Conservation (phyloP, 2,329 filamentous ascomycete species). For the Neonectria ditissima region DNA sequence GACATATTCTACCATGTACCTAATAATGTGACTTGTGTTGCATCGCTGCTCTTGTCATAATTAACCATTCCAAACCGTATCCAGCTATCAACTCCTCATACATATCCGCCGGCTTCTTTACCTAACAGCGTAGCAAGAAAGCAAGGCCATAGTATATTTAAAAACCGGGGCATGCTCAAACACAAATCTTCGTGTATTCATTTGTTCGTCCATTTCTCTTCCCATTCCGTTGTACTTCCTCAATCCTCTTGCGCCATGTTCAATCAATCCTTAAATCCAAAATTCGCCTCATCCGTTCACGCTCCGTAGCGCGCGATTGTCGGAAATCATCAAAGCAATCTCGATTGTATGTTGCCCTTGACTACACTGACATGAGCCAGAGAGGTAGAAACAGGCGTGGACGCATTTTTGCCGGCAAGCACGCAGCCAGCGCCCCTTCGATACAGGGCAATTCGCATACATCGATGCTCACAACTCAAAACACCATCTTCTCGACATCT, state of each 20-base stretch:
- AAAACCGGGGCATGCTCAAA: neutral
- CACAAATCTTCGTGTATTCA: slow-evolving; percentile 1
- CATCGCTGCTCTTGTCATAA: neutral
- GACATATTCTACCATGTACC: neutral
- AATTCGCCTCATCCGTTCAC: neutral
- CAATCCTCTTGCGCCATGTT: neutral
- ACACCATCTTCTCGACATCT: neutral
- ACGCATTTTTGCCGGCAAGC: neutral
- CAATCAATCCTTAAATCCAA: neutral
- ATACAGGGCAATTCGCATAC: neutral
- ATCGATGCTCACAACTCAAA: neutral
- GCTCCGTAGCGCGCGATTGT: neutral
- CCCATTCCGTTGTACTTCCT: neutral
- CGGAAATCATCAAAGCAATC: neutral
- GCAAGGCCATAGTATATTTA: too few species aligned
- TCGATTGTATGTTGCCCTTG: neutral
- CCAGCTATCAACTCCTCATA: neutral
- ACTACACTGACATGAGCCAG: neutral
- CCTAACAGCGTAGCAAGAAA: neutral
- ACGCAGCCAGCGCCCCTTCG: neutral
- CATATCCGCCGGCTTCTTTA: neutral
- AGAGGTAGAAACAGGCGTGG: neutral
- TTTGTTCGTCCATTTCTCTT: neutral
- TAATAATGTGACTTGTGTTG: neutral
- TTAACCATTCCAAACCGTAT: neutral